These are phyloP conservation scores for Alternaria metachromatica DNA, from an alignment of 2,329 filamentous ascomycete genomes.

Conservation along the genomic window DNA sequence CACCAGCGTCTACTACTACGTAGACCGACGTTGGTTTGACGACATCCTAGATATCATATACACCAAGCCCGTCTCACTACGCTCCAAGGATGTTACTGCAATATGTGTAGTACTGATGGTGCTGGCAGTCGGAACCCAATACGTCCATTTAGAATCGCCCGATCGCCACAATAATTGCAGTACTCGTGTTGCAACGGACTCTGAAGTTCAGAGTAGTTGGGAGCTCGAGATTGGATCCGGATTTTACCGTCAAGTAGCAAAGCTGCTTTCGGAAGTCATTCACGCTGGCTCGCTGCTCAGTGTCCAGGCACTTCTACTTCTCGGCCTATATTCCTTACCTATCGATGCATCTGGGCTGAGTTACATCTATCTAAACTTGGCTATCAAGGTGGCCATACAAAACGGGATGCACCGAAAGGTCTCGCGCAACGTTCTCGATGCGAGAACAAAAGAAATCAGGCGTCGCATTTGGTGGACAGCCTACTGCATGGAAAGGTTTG, in stretches of 20 bases:
- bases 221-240: conserved; percentile 14
- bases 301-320: conserved; percentile 64
- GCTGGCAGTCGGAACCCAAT: conserved; percentile 54
- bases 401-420: conserved; percentile 65
- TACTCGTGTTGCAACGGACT: neutral
- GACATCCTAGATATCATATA: conserved; percentile 47
- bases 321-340: conserved; percentile 63
- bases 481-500: conserved; percentile 23
- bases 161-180: neutral
- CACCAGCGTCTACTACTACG: conserved; percentile 53
- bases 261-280: conserved; percentile 63
- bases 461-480: conserved; percentile 22
- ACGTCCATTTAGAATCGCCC: conserved; percentile 26
- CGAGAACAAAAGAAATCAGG: conserved; percentile 15
- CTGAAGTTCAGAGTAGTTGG: conserved; percentile 6
- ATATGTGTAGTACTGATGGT: conserved; percentile 53
- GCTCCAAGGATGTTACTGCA: conserved; percentile 12
- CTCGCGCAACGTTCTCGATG: conserved; percentile 2
- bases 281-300: conserved; percentile 63
- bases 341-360: conserved; percentile 63
- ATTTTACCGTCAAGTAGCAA: conserved; percentile 61
- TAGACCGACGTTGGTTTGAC: conserved; percentile 51
- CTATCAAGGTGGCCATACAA: conserved; percentile 64
- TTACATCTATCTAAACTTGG: conserved; percentile 64
- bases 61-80: neutral